phyloP scores from a whole-genome alignment of 495 filamentous ascomycete genomes.

The Hyaloscypha variabilis region DNA sequence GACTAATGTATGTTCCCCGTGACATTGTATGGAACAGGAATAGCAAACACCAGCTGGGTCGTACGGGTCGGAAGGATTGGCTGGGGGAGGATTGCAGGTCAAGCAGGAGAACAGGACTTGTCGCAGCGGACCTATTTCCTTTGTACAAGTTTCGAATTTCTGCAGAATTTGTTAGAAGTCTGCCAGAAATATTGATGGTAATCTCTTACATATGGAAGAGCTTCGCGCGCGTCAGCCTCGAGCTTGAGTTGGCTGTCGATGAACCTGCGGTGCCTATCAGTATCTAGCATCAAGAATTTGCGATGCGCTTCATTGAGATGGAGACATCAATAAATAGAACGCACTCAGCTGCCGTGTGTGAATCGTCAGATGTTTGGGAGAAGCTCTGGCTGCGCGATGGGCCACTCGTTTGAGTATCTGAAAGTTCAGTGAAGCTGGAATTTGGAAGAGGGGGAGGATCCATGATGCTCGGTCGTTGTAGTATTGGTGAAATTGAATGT shows the following conservation, averaged over 20 bases:
- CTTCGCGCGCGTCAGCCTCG: constrained; percentile 92
- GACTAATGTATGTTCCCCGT: constrained; percentile 91
- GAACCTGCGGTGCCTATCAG: constrained; percentile 58
- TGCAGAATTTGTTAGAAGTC: constrained; percentile 33
- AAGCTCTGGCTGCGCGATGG: constrained; percentile 32
- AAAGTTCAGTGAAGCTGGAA: constrained; percentile 7
- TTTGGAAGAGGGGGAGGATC: constrained; percentile 24
- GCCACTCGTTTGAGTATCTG: constrained; percentile 5
- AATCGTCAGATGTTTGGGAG: constrained; percentile 66
- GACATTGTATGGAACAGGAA: constrained; percentile 93
- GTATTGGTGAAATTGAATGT: background rate
- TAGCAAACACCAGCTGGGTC: constrained; percentile 89
- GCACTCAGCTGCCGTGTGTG: constrained; percentile 88
- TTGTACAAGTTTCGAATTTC: constrained; percentile 92
- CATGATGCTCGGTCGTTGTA: constrained; percentile 15
- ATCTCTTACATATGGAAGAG: constrained; percentile 77
- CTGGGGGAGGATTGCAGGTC: constrained; percentile 85
- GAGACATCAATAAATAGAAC: constrained; percentile 23
- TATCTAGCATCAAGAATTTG: background rate
- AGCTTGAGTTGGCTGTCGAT: constrained; percentile 87
- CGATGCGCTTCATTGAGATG: background rate
- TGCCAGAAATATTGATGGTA: background rate
- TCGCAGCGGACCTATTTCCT: constrained; percentile 80
- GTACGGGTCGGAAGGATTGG: constrained; percentile 61
- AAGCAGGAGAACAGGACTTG: constrained; percentile 88